These are phyloP conservation scores for Chaetoscypha palmicola DNA, from an alignment of 2,329 filamentous ascomycete genomes.

Conservation along the genomic window DNA sequence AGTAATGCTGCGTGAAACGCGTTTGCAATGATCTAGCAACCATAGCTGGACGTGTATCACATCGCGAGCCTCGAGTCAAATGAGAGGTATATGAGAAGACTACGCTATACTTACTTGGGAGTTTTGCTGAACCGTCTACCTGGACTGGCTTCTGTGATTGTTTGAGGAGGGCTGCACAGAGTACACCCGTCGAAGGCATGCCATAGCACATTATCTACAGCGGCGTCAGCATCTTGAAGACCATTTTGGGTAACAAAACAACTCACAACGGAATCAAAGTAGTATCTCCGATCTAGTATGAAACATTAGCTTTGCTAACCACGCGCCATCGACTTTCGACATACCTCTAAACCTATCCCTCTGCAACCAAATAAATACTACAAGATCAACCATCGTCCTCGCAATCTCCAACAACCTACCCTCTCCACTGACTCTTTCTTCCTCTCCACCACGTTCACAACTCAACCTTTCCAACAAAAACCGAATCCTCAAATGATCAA, in stretches of 20 bases:
- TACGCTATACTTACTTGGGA: no score
- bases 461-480: conserved; percentile 17
- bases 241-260: no score
- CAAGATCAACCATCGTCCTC: conserved; percentile 16
- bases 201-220: conserved; percentile 22
- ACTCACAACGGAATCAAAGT: conserved; percentile 17
- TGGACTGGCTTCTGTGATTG: conserved; percentile 13
- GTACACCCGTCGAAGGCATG: conserved; percentile 19
- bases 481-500: conserved; percentile 14
- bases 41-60: no score
- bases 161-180: conserved; percentile 21
- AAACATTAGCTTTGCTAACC: no score
- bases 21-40: no score
- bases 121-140: conserved; percentile 5
- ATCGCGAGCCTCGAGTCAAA: no score
- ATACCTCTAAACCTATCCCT: conserved; percentile 10
- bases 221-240: neutral
- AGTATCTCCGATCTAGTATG: no score
- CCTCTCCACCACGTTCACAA: conserved; percentile 12
- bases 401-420: conserved; percentile 14
- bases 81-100: no score
- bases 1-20: no score
- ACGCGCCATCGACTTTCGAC: no score
- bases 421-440: no score
- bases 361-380: conserved; percentile 16